phyloP scores from a whole-genome alignment of 2,329 filamentous ascomycete species.

The Verticillium dahliae region DNA sequence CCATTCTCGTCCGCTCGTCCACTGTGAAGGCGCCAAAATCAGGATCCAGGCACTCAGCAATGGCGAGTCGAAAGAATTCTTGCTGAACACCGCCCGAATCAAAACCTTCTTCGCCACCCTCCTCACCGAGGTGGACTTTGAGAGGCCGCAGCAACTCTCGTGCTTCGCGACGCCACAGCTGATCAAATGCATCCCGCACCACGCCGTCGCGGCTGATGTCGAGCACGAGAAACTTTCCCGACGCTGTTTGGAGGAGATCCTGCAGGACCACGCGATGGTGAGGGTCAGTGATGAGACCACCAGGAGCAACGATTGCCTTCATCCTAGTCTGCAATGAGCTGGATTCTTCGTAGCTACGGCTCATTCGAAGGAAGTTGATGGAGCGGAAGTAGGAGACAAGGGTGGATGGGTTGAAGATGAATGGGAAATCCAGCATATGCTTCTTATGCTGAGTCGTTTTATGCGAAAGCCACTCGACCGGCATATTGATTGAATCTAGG shows the following conservation, averaged over 20 bases:
- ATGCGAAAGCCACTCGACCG: constrained; percentile 63
- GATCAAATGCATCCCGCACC: constrained; percentile 71
- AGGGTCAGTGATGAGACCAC: constrained; percentile 47
- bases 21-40: constrained; percentile 75
- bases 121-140: constrained; percentile 80
- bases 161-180: constrained; percentile 81
- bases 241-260: constrained; percentile 58
- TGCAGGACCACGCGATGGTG: constrained; percentile 57
- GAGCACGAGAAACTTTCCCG: constrained; percentile 65
- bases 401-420: constrained; percentile 66
- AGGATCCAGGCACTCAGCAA: constrained; percentile 73
- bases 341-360: constrained; percentile 66
- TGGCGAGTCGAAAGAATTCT: constrained; percentile 85
- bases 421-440: constrained; percentile 76
- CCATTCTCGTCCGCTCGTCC: constrained; percentile 68
- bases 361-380: constrained; percentile 85
- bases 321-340: constrained; percentile 50
- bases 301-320: constrained; percentile 46
- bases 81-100: constrained; percentile 95
- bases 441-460: constrained; percentile 53
- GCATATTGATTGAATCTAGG: constrained; percentile 68
- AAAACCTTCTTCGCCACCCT: constrained; percentile 77
- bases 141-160: constrained; percentile 78
- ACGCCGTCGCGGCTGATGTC: constrained; percentile 62
- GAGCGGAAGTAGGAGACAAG: constrained; percentile 81